Conservation (phyloP, 768 basidiomycete species). For the Rickenella mellea region DNA sequence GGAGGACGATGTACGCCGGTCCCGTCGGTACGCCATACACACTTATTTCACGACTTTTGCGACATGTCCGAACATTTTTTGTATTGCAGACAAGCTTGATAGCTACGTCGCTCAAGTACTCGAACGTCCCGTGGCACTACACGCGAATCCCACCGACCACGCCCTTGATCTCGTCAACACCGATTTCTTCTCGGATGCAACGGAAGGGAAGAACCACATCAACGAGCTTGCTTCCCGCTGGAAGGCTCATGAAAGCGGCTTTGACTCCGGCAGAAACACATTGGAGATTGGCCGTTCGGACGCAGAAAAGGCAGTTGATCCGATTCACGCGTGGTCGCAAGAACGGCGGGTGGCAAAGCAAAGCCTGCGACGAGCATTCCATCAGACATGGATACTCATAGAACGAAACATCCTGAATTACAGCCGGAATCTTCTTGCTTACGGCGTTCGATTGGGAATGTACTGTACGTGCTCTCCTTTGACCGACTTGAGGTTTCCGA, state of each 20-base stretch:
- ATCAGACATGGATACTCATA: constrained; percentile 29
- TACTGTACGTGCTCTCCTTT: constrained; percentile 23
- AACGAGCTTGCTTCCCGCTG: constrained; percentile 6
- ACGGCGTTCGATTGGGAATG: constrained; percentile 48
- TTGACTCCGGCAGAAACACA: no score
- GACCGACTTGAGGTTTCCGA: constrained; percentile 16
- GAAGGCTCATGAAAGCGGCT: constrained; percentile 4
- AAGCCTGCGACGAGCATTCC: neutral
- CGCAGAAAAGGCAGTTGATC: neutral
- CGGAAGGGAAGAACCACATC: constrained; percentile 2
- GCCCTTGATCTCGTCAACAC: constrained; percentile 48
- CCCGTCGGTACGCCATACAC: constrained; percentile 11
- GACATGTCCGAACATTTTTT: constrained; percentile 20
- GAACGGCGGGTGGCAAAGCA: neutral
- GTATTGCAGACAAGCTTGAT: constrained; percentile 11
- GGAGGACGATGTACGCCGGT: constrained; percentile 35
- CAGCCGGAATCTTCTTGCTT: constrained; percentile 44
- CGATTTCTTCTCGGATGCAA: constrained; percentile 24
- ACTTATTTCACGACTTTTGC: constrained; percentile 15
- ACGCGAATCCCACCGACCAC: constrained; percentile 49
- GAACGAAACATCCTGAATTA: constrained; percentile 42
- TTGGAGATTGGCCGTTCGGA: neutral
- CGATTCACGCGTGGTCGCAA: neutral
- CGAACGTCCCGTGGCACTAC: constrained; percentile 18
- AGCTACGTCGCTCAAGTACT: constrained; percentile 18